Evolutionary conservation across 1,139 yeast species (phyloP), one percentile per base, ranked within the genome.

Genomic region (Debaryomyces sp.): DNA sequence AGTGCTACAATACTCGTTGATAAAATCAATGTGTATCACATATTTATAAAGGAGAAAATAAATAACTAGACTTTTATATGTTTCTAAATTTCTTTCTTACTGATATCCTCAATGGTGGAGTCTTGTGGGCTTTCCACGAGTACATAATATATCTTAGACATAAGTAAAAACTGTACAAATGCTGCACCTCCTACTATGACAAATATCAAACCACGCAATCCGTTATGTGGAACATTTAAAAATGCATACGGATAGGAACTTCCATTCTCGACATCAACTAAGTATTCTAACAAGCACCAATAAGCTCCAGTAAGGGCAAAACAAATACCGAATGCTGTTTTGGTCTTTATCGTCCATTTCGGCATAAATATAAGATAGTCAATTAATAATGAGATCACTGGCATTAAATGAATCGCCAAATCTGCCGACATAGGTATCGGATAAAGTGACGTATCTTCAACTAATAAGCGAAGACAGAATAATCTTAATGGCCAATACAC

Each of bases 161-260:
- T 59, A 23, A 68, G 51, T 46, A 72, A 54, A 52, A 70, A 71
- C 53, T 66, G 72, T 4, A 56, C 42, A 50, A 70, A 80, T 0
- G 82, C 85, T 15, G 77, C 56, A 4, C 73, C 49, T 0, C 81
- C 80, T 13, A 85, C 80, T 7, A 68, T 57, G 1, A 61, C 66
- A 60, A 85, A 85, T n/a, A 85, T 78, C 17, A 73, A 50, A 2
- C 71, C 63, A 49, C 87, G 70, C 27, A 66, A 62, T 5, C 66
- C 65, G 29, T 71, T 77, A 7, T 68, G 70, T 6, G 70, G 75
- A 9, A 79, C 85, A 57, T 84, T 79, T 61, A 86, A 67, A 58
- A 86, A 86, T 10, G 84, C 86, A 59, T 86, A 86, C 0, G 94
- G 94, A 57, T 81, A 85, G 2, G 68, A 71, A 8, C 80, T 87